Conservation (phyloP, 805 yeast species). For the Kodamaea kakaduensis region DNA sequence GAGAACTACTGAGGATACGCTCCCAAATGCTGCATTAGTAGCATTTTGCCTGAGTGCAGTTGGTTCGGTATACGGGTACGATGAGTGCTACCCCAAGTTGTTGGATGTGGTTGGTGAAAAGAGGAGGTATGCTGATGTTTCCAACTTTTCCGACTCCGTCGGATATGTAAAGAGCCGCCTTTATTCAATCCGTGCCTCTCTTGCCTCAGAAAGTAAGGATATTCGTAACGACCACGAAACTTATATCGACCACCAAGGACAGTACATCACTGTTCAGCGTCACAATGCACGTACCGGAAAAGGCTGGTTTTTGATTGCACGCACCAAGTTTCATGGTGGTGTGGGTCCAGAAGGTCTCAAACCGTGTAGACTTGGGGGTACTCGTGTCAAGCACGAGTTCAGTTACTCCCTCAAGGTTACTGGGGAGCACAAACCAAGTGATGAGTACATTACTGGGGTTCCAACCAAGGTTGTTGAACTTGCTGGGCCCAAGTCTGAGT, state of each 20-base stretch:
- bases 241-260: conserved; percentile 93
- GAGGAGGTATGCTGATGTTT: conserved; percentile 50
- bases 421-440: conserved; percentile 46
- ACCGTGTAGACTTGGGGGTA: conserved; percentile 58
- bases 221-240: conserved; percentile 63
- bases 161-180: conserved; percentile 63
- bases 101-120: conserved; percentile 77
- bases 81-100: conserved; percentile 81
- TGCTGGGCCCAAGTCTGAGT: conserved; percentile 45
- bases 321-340: conserved; percentile 61
- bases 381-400: conserved; percentile 53
- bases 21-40: conserved; percentile 92
- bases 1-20: conserved; percentile 89
- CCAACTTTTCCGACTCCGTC: conserved; percentile 61
- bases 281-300: conserved; percentile 77
- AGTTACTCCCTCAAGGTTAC: conserved; percentile 51
- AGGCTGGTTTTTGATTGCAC: conserved; percentile 86
- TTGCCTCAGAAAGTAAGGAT: conserved; percentile 58
- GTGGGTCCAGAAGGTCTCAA: conserved; percentile 50
- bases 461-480: conserved; percentile 60
- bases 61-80: conserved; percentile 92
- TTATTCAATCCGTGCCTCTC: conserved; percentile 51
- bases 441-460: conserved; percentile 51
- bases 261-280: conserved; percentile 86
- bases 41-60: conserved; percentile 90